Conservation (phyloP, 2,329 filamentous ascomycete species). For the Aaosphaeria arxii region DNA sequence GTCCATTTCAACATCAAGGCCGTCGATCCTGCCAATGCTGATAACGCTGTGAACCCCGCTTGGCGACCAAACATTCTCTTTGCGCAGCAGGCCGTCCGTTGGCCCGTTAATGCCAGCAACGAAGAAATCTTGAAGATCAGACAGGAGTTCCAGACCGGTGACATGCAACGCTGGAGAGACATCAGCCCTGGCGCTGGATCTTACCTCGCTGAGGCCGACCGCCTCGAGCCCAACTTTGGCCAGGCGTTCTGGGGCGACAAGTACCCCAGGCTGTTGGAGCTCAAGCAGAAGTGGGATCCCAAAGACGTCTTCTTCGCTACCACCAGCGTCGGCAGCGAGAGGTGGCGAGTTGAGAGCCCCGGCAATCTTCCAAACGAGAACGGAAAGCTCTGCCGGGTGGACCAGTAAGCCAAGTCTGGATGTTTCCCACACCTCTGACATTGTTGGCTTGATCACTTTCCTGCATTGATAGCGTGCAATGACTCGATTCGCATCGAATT, state of each 20-base stretch:
- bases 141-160: slow-evolving; percentile 21
- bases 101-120: slow-evolving; percentile 27
- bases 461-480: too few relatives aligned
- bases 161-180: slow-evolving; percentile 32
- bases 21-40: slow-evolving; percentile 22
- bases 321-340: slow-evolving; percentile 32
- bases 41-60: slow-evolving; percentile 30
- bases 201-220: slow-evolving; percentile 31
- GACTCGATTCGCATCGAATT: too few relatives aligned
- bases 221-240: slow-evolving; percentile 31
- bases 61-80: slow-evolving; percentile 25
- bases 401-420: not conserved
- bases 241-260: slow-evolving; percentile 30
- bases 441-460: too few relatives aligned
- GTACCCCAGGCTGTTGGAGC: slow-evolving; percentile 24
- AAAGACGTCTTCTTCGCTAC: slow-evolving; percentile 32
- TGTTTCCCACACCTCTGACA: too few relatives aligned
- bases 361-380: slow-evolving; percentile 35
- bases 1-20: slow-evolving; percentile 37
- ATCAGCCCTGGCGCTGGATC: slow-evolving; percentile 26
- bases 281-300: slow-evolving; percentile 34
- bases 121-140: slow-evolving; percentile 21
- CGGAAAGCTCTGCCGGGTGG: slow-evolving; percentile 31
- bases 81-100: slow-evolving; percentile 30
- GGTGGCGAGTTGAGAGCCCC: slow-evolving; percentile 31